Percentiles rank a stretch among this genome's conserved stretches.
These are phyloP conservation scores for Cystobasidiaceae sp. DNA, from an alignment of 1,284 basidiomycete genomes.

Conservation along the genomic window DNA sequence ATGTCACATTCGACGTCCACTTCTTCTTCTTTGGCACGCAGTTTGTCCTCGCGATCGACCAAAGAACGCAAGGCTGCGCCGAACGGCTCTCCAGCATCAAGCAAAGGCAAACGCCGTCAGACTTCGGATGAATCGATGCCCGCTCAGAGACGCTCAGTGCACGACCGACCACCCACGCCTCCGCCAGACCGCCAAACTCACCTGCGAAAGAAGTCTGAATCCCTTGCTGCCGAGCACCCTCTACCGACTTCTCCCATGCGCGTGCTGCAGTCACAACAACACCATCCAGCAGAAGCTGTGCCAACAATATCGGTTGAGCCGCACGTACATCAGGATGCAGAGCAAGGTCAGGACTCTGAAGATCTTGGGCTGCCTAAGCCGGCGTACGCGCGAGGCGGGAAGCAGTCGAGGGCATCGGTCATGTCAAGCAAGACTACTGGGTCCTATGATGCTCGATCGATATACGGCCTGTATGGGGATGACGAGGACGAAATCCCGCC, in stretches of 20 bases:
- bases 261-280: too few species aligned
- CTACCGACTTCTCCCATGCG: background rate
- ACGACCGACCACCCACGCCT: conserved; percentile 16
- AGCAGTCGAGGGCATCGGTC: background rate
- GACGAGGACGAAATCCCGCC: conserved; percentile 23
- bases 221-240: background rate
- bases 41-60: background rate
- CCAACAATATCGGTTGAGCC: background rate
- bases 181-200: conserved; percentile 6
- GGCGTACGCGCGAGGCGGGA: background rate
- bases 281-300: too few species aligned
- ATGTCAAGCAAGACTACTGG: conserved; percentile 22
- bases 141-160: background rate
- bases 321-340: background rate
- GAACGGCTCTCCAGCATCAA: background rate
- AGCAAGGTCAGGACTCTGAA: background rate
- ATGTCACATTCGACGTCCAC: background rate
- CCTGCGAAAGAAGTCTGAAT: background rate
- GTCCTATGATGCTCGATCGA: conserved; percentile 26
- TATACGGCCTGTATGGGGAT: conserved; percentile 27
- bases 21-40: background rate
- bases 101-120: background rate
- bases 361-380: background rate
- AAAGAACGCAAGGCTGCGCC: background rate
- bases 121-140: background rate